Conservation (phyloP, 2,329 filamentous ascomycete species). For the Aspergillus glaucus region DNA sequence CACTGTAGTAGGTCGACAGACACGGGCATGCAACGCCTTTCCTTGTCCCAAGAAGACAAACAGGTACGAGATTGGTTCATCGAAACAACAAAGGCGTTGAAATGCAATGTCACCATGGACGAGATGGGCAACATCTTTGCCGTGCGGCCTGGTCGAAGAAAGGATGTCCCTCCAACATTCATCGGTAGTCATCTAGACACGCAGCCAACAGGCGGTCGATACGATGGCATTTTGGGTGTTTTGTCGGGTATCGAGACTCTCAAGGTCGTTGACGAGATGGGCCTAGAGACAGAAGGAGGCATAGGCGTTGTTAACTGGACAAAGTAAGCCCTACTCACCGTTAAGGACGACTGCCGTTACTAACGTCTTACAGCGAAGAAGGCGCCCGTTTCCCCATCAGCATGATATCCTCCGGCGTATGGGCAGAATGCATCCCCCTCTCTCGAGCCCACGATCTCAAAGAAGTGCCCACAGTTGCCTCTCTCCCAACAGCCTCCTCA, state of each 20-base stretch:
- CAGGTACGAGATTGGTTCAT: slow-evolving; percentile 70
- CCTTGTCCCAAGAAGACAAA: slow-evolving; percentile 66
- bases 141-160: slow-evolving; percentile 55
- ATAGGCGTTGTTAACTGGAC: slow-evolving; percentile 63
- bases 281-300: slow-evolving; percentile 62
- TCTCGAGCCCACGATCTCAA: slow-evolving; percentile 56
- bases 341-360: neutral
- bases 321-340: slow-evolving; percentile 17
- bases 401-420: slow-evolving; percentile 70
- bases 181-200: slow-evolving; percentile 66
- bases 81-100: slow-evolving; percentile 54
- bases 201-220: slow-evolving; percentile 46
- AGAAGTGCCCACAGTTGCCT: slow-evolving; percentile 50
- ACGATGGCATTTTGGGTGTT: slow-evolving; percentile 65
- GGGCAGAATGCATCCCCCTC: slow-evolving; percentile 62
- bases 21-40: slow-evolving; percentile 70
- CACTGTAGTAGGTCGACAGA: slow-evolving; percentile 45
- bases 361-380: slow-evolving; percentile 57
- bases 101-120: slow-evolving; percentile 63
- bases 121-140: slow-evolving; percentile 79
- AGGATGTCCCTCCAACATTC: slow-evolving; percentile 57
- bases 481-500: slow-evolving; percentile 42
- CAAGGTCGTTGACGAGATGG: slow-evolving; percentile 59
- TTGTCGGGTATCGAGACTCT: slow-evolving; percentile 68
- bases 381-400: slow-evolving; percentile 71